These are phyloP conservation scores for Blumeriella jaapii DNA, from an alignment of 2,329 filamentous ascomycete species.

Conservation along the genomic window DNA sequence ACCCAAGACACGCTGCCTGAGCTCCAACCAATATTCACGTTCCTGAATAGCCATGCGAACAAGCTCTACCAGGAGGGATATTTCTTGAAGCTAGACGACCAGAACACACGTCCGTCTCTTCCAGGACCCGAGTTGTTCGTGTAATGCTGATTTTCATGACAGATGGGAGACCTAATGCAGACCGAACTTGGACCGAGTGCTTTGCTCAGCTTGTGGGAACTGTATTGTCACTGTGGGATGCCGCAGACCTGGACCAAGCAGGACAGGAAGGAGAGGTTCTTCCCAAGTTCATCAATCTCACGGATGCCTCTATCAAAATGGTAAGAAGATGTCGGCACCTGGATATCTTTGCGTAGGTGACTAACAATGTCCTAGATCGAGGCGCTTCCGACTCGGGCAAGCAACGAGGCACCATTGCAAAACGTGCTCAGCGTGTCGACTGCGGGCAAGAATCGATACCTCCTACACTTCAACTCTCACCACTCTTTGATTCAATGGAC, in stretches of 20 bases:
- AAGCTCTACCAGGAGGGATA: slow-evolving; percentile 98
- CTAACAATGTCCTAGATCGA: slow-evolving; percentile 51
- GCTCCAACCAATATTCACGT: slow-evolving; percentile 85
- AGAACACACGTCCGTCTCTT: slow-evolving; percentile 66
- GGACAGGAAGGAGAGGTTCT: slow-evolving; percentile 76
- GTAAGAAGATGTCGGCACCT: slow-evolving; percentile 42
- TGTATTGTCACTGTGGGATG: slow-evolving; percentile 91
- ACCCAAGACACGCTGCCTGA: slow-evolving; percentile 80
- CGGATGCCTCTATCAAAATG: slow-evolving; percentile 97
- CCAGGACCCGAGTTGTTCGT: not conserved
- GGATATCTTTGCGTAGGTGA: slow-evolving; percentile 17
- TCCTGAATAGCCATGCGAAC: slow-evolving; percentile 88
- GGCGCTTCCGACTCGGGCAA: slow-evolving; percentile 72
- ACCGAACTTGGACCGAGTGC: slow-evolving; percentile 89
- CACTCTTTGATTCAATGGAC: slow-evolving; percentile 95
- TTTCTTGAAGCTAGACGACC: slow-evolving; percentile 90
- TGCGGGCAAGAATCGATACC: slow-evolving; percentile 86
- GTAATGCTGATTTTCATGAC: slow-evolving; percentile 26
- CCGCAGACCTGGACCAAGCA: slow-evolving; percentile 77
- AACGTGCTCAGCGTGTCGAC: slow-evolving; percentile 95
- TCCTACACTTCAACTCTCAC: slow-evolving; percentile 91
- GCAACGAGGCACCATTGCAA: slow-evolving; percentile 68
- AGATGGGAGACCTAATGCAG: slow-evolving; percentile 79
- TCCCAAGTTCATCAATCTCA: slow-evolving; percentile 90
- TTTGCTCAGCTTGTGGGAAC: slow-evolving; percentile 95